Evolutionary conservation across 2,329 filamentous ascomycete genomes (phyloP), one percentile per base, ranked within the genome.

Genomic region (Aspergillus melleus): DNA sequence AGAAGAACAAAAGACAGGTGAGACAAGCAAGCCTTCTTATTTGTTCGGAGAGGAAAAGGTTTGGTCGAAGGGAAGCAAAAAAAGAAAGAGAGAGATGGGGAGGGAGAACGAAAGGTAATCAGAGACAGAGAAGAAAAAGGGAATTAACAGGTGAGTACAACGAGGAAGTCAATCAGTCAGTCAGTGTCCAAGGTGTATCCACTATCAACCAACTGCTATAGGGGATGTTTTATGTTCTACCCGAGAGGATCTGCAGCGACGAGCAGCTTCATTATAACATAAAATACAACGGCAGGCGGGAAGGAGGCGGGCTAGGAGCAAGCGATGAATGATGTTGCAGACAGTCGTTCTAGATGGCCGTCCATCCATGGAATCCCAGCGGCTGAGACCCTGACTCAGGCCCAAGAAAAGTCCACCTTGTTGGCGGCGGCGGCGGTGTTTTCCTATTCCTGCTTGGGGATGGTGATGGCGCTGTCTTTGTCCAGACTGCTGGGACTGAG

Each of bases 381-480:
- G 62, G 64, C 64, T 68, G 68, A 72, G 67, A 67, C 57, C 60
- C 57, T 59, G 57, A 59, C 22, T 52, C 42, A 54, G 39, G 53
- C 58, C 54, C 44, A 29, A 39, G 42, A 54, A 19, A 12, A 50
- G 30, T 32, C 20, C 19, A 26, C 49, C 14, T n/a, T 22, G 50
- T 53, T 42, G 49, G 52, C 30, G 60, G 60, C 52, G 49, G 52
- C 59, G 50, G 57, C 59, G 59, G 53, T 57, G 57, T 53, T 59
- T 57, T 52, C 49, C 46, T 24, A 54, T 50, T 58, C 46, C 50
- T 57, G 51, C 55, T 30, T 52, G 36, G 44, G 50, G 46, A 42
- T 46, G 51, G 49, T 52, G 55, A 57, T 55, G 57, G 62, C 54
- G 52, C 39, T 32, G 61, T 61, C 63, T 67, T 67, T 66, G 65